Conservation (phyloP, 1,284 basidiomycete genomes). For the Fistulina hepatica region DNA sequence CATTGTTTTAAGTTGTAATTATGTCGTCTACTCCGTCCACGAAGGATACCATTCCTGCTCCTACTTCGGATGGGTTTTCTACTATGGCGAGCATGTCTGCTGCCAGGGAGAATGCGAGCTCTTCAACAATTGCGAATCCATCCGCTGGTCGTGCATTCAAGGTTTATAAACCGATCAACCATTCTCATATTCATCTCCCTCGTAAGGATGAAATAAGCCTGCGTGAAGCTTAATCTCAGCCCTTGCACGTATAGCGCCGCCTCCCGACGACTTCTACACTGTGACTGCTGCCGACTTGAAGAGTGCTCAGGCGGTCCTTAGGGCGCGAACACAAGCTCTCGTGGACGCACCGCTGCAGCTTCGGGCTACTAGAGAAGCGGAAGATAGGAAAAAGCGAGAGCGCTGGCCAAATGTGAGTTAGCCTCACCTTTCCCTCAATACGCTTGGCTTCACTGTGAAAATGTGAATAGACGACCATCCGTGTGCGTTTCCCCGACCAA, state of each 20-base stretch:
- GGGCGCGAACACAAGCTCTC: slow-evolving; percentile 55
- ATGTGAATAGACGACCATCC: slow-evolving; percentile 57
- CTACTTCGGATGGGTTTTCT: too few species aligned
- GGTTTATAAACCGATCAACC: slow-evolving; percentile 34
- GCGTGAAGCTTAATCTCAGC: neutral
- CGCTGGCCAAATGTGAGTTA: slow-evolving; percentile 60
- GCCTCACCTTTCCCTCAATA: neutral
- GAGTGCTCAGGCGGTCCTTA: slow-evolving; percentile 52
- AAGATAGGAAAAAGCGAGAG: slow-evolving; percentile 48
- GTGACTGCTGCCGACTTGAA: slow-evolving; percentile 69
- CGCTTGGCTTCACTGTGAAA: slow-evolving; percentile 6
- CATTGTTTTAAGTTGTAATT: too few species aligned
- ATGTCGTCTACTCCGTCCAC: too few species aligned
- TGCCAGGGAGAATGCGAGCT: too few species aligned
- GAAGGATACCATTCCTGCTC: too few species aligned
- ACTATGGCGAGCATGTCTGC: too few species aligned
- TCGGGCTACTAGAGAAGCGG: slow-evolving; percentile 54
- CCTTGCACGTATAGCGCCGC: slow-evolving; percentile 13
- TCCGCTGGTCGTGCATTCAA: slow-evolving; percentile 28
- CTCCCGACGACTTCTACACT: slow-evolving; percentile 66
- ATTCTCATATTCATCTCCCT: slow-evolving; percentile 7
- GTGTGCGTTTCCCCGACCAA: slow-evolving; percentile 71
- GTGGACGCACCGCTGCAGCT: slow-evolving; percentile 69
- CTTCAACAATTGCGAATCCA: too few species aligned
- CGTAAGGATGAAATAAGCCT: slow-evolving; percentile 13